Percentiles rank a stretch among this genome's conserved stretches.
Evolutionary conservation across 2,329 filamentous ascomycete species (phyloP).

Genomic region (Zasmidium angulare): DNA sequence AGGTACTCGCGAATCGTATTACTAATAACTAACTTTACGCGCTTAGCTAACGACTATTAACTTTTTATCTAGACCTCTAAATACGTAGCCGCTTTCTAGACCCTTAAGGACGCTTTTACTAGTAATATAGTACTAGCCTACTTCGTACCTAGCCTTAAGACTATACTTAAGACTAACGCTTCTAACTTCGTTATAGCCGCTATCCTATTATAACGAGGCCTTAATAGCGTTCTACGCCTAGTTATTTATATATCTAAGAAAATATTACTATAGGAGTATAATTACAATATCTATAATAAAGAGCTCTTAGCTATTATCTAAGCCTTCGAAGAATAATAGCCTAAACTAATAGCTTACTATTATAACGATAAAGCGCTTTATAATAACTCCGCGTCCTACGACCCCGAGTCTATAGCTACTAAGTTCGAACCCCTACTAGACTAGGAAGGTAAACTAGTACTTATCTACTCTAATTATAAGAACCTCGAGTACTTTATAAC

Average conservation of each 20-base stretch:
- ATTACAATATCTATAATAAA: conserved; percentile 17
- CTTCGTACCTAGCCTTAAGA: background rate
- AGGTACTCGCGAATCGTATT: background rate
- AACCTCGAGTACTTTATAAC: background rate
- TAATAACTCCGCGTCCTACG: too few species aligned
- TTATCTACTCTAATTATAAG: background rate
- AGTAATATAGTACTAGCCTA: background rate
- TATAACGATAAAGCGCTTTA: conserved; percentile 34
- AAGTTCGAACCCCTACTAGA: background rate
- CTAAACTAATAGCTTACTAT: conserved; percentile 23
- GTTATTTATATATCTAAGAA: conserved; percentile 13
- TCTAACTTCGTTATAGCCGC: background rate
- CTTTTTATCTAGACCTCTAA: background rate
- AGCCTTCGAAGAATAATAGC: conserved; percentile 30
- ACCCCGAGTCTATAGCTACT: conserved; percentile 25
- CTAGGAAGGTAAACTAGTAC: background rate
- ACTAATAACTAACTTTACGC: background rate
- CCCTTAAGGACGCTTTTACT: conserved; percentile 5
- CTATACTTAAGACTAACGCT: background rate
- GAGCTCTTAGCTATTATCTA: conserved; percentile 32
- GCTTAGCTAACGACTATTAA: background rate
- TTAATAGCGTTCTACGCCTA: background rate
- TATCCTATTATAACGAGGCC: background rate
- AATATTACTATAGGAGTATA: conserved; percentile 15
- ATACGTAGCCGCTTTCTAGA: background rate